A percentile compares a stretch with the other conserved stretches of the same genome.
Conservation (phyloP, 2,329 filamentous ascomycete species). For the Lachnellula arida region DNA sequence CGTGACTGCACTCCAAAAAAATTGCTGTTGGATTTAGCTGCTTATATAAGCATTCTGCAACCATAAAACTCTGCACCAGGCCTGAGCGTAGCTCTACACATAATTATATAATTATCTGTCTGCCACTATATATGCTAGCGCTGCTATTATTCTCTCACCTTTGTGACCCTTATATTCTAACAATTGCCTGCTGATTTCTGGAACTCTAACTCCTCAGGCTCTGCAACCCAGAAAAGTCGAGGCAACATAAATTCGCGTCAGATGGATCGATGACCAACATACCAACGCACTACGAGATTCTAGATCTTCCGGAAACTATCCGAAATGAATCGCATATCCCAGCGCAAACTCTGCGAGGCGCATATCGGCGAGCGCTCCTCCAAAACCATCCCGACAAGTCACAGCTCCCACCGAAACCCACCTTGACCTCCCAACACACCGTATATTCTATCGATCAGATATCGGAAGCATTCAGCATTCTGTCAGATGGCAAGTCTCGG, state of each 20-base stretch:
- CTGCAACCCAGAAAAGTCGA: not conserved
- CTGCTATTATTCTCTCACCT: no score
- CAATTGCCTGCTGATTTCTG: no score
- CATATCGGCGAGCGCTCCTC: conserved; percentile 61
- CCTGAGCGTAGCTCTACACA: no score
- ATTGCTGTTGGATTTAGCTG: no score
- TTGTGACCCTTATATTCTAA: no score
- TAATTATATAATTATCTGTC: no score
- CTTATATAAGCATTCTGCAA: no score
- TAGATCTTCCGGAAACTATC: conserved; percentile 48
- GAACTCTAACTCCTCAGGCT: not conserved
- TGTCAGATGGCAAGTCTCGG: conserved; percentile 47
- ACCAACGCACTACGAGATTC: conserved; percentile 56
- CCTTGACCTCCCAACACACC: conserved; percentile 8
- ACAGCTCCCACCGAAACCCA: conserved; percentile 6
- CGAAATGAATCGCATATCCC: conserved; percentile 42
- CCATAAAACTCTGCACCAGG: no score
- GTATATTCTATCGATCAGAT: conserved; percentile 59
- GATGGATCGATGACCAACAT: conserved; percentile 26
- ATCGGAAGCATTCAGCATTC: conserved; percentile 51
- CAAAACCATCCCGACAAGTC: conserved; percentile 52
- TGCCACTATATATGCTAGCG: no score
- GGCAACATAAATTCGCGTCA: not conserved
- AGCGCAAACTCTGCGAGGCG: conserved; percentile 51
- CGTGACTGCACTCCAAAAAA: not conserved